Percentiles rank a stretch among this genome's conserved stretches.
phyloP scores from a whole-genome alignment of 768 basidiomycete genomes.

The Leccinum longicurvipes region DNA sequence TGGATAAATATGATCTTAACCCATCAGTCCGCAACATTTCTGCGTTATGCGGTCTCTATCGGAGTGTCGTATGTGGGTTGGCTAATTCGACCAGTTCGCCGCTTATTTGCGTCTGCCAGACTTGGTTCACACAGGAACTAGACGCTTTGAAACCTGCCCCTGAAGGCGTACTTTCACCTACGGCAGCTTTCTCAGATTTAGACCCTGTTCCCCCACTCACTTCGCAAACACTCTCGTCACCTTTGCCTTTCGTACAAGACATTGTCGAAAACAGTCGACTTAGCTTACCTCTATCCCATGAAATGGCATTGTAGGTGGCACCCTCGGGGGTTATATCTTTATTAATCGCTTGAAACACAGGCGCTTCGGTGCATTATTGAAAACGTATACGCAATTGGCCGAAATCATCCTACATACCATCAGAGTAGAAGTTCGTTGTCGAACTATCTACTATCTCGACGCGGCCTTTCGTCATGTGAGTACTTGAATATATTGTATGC shows the following conservation, averaged over 20 bases:
- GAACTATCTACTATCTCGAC: slow-evolving; percentile 76
- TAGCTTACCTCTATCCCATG: slow-evolving; percentile 73
- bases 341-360: slow-evolving; percentile 39
- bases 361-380: slow-evolving; percentile 86
- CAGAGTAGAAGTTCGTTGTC: slow-evolving; percentile 83
- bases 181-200: slow-evolving; percentile 41
- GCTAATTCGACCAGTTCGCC: neutral
- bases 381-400: slow-evolving; percentile 87
- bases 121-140: slow-evolving; percentile 82
- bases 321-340: neutral
- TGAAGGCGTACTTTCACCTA: slow-evolving; percentile 48
- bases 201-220: slow-evolving; percentile 46
- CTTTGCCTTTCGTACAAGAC: slow-evolving; percentile 41
- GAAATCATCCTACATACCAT: slow-evolving; percentile 85
- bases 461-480: slow-evolving; percentile 74
- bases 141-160: slow-evolving; percentile 60
- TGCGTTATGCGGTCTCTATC: slow-evolving; percentile 75
- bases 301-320: slow-evolving; percentile 79
- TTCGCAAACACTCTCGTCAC: slow-evolving; percentile 43
- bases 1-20: slow-evolving; percentile 67
- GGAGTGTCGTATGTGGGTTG: slow-evolving; percentile 68
- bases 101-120: slow-evolving; percentile 39
- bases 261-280: slow-evolving; percentile 46
- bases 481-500: slow-evolving; percentile 6
- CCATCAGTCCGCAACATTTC: slow-evolving; percentile 67